phyloP scores from a whole-genome alignment of 2,329 filamentous ascomycete genomes.

The Fusarium sp. region DNA sequence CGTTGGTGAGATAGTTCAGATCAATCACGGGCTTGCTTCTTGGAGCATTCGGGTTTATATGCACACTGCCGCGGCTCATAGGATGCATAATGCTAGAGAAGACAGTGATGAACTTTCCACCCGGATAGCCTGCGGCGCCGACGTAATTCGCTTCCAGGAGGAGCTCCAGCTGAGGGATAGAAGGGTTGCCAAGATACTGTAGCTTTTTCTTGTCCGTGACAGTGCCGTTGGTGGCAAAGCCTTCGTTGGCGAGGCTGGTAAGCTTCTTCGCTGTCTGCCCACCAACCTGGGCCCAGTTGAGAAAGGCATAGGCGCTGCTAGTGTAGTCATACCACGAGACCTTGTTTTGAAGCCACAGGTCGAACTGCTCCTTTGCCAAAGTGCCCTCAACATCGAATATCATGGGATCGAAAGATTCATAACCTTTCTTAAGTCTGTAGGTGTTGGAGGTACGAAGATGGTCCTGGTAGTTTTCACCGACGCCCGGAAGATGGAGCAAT shows the following conservation, averaged over 20 bases:
- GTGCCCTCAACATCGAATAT: not conserved
- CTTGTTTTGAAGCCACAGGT: conserved; percentile 10
- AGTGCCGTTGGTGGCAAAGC: not conserved
- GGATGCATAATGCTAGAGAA: conserved; percentile 10
- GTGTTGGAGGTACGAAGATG: conserved; percentile 13
- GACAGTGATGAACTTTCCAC: not conserved
- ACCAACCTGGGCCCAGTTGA: conserved; percentile 10
- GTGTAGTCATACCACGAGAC: conserved; percentile 14
- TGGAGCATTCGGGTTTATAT: not conserved
- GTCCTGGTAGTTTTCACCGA: conserved; percentile 11
- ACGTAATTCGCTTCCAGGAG: conserved; percentile 12
- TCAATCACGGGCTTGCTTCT: not conserved
- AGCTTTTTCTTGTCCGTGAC: conserved; percentile 9
- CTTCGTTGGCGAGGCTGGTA: not conserved
- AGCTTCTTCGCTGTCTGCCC: not conserved
- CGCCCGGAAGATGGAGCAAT: not conserved
- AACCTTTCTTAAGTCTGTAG: not conserved
- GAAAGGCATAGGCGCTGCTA: conserved; percentile 10
- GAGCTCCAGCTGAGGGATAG: conserved; percentile 9
- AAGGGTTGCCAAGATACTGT: not conserved
- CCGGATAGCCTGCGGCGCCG: conserved; percentile 5
- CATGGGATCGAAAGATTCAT: conserved; percentile 8
- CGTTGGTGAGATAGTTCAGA: conserved; percentile 6
- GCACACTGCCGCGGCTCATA: conserved; percentile 12
- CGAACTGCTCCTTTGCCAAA: not conserved